These are phyloP conservation scores for Ophiobolus disseminans DNA, from an alignment of 2,329 filamentous ascomycete genomes.

Conservation along the genomic window DNA sequence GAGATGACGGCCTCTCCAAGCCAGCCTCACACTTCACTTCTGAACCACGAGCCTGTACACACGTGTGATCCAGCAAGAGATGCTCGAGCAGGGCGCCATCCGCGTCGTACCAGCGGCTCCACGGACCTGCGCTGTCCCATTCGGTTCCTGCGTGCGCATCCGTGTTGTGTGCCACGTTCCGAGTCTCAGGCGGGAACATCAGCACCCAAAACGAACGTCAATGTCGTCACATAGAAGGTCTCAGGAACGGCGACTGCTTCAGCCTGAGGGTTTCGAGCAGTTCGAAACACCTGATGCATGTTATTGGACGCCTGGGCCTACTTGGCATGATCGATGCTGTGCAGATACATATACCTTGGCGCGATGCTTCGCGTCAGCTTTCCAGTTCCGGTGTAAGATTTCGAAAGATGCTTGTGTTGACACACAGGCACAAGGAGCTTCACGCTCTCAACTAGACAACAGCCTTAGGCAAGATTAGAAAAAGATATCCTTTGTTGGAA, in stretches of 20 bases:
- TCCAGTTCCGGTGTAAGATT: too few relatives aligned
- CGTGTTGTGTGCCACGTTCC: constrained; percentile 31
- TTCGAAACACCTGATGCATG: constrained; percentile 15
- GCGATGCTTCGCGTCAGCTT: too few relatives aligned
- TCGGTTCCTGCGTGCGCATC: neutral
- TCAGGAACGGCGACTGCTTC: constrained; percentile 21
- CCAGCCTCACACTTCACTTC: constrained; percentile 4
- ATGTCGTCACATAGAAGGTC: constrained; percentile 12
- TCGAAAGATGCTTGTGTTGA: too few relatives aligned
- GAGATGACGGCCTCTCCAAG: constrained; percentile 7
- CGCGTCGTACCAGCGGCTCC: constrained; percentile 30
- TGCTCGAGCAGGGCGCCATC: neutral
- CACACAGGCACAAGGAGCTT: too few relatives aligned
- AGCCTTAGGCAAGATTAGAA: too few relatives aligned
- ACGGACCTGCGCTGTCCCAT: constrained; percentile 8
- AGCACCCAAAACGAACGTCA: constrained; percentile 6
- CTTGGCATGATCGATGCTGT: too few relatives aligned
- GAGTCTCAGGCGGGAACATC: constrained; percentile 33
- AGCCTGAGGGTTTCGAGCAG: constrained; percentile 14
- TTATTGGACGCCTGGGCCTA: constrained; percentile 1
- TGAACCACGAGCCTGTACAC: neutral
- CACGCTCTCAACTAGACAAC: too few relatives aligned
- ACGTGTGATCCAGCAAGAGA: neutral
- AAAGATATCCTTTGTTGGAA: too few relatives aligned
- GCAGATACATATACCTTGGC: too few relatives aligned